These are phyloP conservation scores for Hippophae tibetana DNA, from an alignment of 306 rosid species.

Conservation along the genomic window DNA sequence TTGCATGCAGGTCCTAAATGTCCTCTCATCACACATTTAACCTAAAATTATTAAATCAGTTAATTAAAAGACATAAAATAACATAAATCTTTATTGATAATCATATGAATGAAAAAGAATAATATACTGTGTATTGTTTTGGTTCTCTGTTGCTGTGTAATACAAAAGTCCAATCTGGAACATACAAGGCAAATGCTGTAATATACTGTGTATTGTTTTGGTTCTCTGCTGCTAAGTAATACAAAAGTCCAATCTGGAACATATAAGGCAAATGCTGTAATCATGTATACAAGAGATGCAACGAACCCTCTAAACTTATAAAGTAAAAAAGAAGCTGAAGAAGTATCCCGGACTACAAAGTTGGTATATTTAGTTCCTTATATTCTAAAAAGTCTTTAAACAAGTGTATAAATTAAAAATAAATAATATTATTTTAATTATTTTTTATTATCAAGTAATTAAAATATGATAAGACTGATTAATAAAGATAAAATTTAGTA, in stretches of 20 bases:
- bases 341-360: no score
- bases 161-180: constrained; percentile 81
- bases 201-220: constrained; percentile 46
- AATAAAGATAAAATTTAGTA: neutral
- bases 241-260: constrained; percentile 86
- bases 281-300: constrained; percentile 53
- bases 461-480: neutral
- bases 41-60: constrained; percentile 27
- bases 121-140: constrained; percentile 42
- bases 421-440: neutral
- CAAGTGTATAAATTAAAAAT: neutral
- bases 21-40: constrained; percentile 79
- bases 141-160: constrained; percentile 4
- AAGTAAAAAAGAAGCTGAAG: no score
- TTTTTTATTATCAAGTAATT: neutral
- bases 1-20: constrained; percentile 85
- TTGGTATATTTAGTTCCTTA: no score
- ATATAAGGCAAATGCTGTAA: constrained; percentile 57
- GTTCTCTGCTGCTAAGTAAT: constrained; percentile 3
- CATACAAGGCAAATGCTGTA: constrained; percentile 56
- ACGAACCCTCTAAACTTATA: constrained; percentile 69
- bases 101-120: no score
- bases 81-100: no score
- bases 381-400: no score
- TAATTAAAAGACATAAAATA: no score